These are phyloP conservation scores for Trebouxia sp. DNA, from an alignment of 139 green algal species.

Conservation along the genomic window DNA sequence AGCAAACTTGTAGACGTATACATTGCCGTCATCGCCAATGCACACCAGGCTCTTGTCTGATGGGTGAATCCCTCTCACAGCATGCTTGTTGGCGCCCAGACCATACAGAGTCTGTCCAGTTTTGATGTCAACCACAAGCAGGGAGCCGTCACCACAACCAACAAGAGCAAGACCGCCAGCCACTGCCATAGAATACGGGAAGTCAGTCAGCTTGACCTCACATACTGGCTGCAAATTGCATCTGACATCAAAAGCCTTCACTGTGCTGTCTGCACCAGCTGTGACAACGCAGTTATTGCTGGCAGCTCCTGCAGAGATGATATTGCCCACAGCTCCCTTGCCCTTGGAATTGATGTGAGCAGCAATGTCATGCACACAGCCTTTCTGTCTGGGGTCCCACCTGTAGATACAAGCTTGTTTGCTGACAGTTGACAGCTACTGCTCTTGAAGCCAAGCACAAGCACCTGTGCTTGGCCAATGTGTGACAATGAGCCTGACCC, in stretches of 20 bases:
- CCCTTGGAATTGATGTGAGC: conserved; percentile 55
- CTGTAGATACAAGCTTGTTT: not conserved
- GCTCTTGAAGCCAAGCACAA: too few relatives aligned
- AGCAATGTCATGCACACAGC: conserved; percentile 39
- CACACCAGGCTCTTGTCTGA: conserved; percentile 45
- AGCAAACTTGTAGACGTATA: conserved; percentile 50
- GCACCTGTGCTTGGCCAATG: too few relatives aligned
- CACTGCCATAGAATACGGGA: conserved; percentile 67
- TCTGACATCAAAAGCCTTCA: conserved; percentile 57
- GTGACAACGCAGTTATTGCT: conserved; percentile 47
- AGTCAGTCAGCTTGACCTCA: conserved; percentile 61
- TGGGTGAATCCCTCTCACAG: conserved; percentile 55
- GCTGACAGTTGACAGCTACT: too few relatives aligned
- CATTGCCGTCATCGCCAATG: conserved; percentile 59
- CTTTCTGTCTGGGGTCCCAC: conserved; percentile 48
- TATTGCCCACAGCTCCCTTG: conserved; percentile 59
- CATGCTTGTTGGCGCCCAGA: conserved; percentile 54
- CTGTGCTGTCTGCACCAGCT: conserved; percentile 61
- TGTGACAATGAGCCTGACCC: too few relatives aligned
- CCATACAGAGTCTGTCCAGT: conserved; percentile 46
- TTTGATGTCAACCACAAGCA: conserved; percentile 56
- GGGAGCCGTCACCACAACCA: conserved; percentile 64
- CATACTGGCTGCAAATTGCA: conserved; percentile 37
- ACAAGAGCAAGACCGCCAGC: conserved; percentile 50
- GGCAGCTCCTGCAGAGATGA: conserved; percentile 48